Evolutionary conservation across 768 basidiomycete genomes (phyloP), one percentile per base, ranked within the genome.

Genomic region (Lentinula guzmanii): DNA sequence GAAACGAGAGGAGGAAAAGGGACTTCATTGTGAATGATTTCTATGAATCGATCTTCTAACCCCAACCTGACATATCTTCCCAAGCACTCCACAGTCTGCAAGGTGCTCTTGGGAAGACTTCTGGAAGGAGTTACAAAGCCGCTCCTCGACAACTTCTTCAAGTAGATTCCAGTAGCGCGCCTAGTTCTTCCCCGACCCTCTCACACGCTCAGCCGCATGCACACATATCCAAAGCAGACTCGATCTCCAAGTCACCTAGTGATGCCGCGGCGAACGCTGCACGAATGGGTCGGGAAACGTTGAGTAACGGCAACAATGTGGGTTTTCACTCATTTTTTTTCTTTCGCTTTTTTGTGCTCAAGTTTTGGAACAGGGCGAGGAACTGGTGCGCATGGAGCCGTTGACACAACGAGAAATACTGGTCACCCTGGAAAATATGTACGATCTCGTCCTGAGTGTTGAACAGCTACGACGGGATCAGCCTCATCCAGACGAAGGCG

Each of bases 71-170:
- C 28, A 39, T 39, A 16, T 6, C 50, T 60, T 16, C 59, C 24
- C 41, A 54, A 91, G 89, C 86, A 48, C 67, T 87, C 18, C 86
- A 87, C 68, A 91, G 85, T 70, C 80, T 96, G 13, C 87, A 97
- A 77, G 95, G 96, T 60, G 97, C 95, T 7, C 82, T 99, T 4
- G 97, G 97, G 7, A 95, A 89, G 74, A 96, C 95, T 1, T 93
- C 95, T 39, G 90, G 93, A 28, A 81, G 96, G 60, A 95, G 94
- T 63, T 92, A 95, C 70, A 95, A 94, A 68, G 93, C 95, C 34
- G 95, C 95, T n/a, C 97, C 97, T 13, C 85, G 96, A 45, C 96
- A 97, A 63, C 85, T 98, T 28, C 82, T 99, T 4, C 94, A 98
- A 71, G 93, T 98, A 8, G 90, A 92, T 62, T 69, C 85, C 53